Base-by-base conservation (phyloP, 1,139 yeast species). In the Kodamaea sp. region DNA sequence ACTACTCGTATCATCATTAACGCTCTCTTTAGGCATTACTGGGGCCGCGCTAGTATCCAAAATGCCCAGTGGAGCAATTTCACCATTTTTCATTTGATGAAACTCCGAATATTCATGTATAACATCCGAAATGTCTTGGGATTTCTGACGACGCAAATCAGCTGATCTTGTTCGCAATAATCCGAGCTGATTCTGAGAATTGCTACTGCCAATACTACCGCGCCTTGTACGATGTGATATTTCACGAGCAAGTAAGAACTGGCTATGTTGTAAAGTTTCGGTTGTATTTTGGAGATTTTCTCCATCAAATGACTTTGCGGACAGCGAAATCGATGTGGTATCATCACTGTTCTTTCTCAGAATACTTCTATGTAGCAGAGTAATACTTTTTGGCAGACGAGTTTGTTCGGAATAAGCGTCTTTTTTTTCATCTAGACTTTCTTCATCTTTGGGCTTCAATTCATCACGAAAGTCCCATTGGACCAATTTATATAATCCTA, bases 401-500 rank as follows among this genome's bases (percentile, higher is more conserved):
- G 20, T 15, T 15, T 15, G 20, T 15, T 15, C 20, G 20, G 4
- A 15, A 15, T 15, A 15, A 15, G 3, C 20, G 4, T 15, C 20
- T 15, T 29, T 32, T 22, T 30, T 38, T 9, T 32, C 33, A 2
- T 38, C 44, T 8, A 7, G 20, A 8, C 15, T 15, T 20, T 12
- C 29, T 4, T 37, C 41, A n/a, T 34, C 33, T 11, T 35, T 34
- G 2, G 44, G 39, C 27, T 41, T 45, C 6, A 58, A 44, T 24
- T 61, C 65, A 12, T 58, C 71, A 35, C 71, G 63, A 53, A 87
- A 84, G 57, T 89, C 96, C 61, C 78, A 64, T 38, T 79, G 84
- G n/a, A 88, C 72, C 41, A 88, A 60, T 43, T 79, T 69, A 58
- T 79, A 83, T 3, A 89, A 76, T 2, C 96, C 96, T 32, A 84